Conservation (phyloP, 805 yeast species). For the Sugiyamaella qingdaonensis region DNA sequence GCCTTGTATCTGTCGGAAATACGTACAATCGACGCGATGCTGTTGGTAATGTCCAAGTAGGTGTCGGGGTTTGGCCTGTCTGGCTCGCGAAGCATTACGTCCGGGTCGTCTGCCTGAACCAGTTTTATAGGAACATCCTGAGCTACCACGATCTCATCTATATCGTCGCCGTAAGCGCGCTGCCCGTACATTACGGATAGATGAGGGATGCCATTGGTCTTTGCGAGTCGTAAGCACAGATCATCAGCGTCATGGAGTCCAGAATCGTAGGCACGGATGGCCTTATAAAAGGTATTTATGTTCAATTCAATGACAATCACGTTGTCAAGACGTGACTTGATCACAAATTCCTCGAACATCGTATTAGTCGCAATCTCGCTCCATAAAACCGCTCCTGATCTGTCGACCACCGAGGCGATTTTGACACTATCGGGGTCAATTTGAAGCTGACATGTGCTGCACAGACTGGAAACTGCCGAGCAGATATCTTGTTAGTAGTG, state of each 20-base stretch:
- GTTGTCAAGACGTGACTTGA: slow-evolving; percentile 50
- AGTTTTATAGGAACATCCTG: slow-evolving; percentile 61
- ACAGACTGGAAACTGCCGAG: slow-evolving; percentile 46
- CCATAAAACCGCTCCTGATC: slow-evolving; percentile 65
- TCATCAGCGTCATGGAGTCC: slow-evolving; percentile 28
- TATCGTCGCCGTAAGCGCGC: slow-evolving; percentile 50
- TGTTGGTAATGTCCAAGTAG: slow-evolving; percentile 42
- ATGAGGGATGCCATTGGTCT: slow-evolving; percentile 43
- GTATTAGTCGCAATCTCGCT: slow-evolving; percentile 44
- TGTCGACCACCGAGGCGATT: slow-evolving; percentile 46
- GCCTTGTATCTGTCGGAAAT: slow-evolving; percentile 32
- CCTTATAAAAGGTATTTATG: slow-evolving; percentile 55
- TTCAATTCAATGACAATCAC: slow-evolving; percentile 58
- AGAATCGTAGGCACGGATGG: slow-evolving; percentile 52
- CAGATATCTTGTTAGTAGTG: slow-evolving; percentile 35
- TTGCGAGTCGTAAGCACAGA: slow-evolving; percentile 22
- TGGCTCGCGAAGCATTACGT: slow-evolving; percentile 55
- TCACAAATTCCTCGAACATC: slow-evolving; percentile 48
- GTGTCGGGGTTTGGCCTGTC: slow-evolving; percentile 51
- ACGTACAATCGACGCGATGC: slow-evolving; percentile 34
- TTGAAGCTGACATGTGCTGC: slow-evolving; percentile 54
- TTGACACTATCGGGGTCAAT: slow-evolving; percentile 49
- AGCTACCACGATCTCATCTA: slow-evolving; percentile 23
- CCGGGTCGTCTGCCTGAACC: slow-evolving; percentile 51
- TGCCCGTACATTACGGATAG: slow-evolving; percentile 52